Base-by-base conservation (phyloP, 306 rosid genomes). In the Ceratonia siliqua region DNA sequence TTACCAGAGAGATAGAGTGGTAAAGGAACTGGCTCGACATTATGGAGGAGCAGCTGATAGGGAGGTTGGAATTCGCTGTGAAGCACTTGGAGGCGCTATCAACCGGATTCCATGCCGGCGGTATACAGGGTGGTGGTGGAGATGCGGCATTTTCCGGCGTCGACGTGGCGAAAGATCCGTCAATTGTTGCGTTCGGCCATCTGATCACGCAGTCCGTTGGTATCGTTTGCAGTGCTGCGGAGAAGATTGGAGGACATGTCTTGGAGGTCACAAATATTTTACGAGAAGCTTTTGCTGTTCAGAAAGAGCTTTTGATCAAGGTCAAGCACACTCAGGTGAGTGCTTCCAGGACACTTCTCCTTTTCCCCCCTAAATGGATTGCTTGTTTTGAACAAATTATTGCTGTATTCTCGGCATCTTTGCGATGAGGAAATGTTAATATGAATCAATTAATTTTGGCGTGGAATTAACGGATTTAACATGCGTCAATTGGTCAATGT, bases 11-110 rank as follows among this genome's bases (percentile, higher is more conserved):
- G 46, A 17, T 2, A 63, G 18, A 9, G 59, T 3, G 22, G 5
- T 5, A 24, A 6, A 43, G 52, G 27, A 33, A 61, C 28, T 66
- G 59, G 24, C 32, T 57, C 42, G 8, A 21, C 66, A 72, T 55
- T 15, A 91, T 93, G 98, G 97, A 91, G 63, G 91, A 81, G 81
- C 89, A 88, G 78, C 89, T 93, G 62, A 61, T 93, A 15, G 83
- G 78, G 83, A 79, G 98, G 55, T 77, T 93, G 75, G 98, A 93
- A 82, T 91, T 96, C 76, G 96, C 96, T 72, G 98, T 93, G 62
- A 58, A 80, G 62, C 92, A 94, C 46, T 79, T 93, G 22, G 96
- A 93, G 84, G 77, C 94, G 54, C 81, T 91, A 6, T 85, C 92
- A 3, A 8, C 78, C 53, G 72, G 93, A 35, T 41, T 72, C 48